Percentiles rank a stretch among this genome's conserved stretches.
These are phyloP conservation scores for Penicillium sp. DNA, from an alignment of 2,329 filamentous ascomycete species.

Conservation along the genomic window DNA sequence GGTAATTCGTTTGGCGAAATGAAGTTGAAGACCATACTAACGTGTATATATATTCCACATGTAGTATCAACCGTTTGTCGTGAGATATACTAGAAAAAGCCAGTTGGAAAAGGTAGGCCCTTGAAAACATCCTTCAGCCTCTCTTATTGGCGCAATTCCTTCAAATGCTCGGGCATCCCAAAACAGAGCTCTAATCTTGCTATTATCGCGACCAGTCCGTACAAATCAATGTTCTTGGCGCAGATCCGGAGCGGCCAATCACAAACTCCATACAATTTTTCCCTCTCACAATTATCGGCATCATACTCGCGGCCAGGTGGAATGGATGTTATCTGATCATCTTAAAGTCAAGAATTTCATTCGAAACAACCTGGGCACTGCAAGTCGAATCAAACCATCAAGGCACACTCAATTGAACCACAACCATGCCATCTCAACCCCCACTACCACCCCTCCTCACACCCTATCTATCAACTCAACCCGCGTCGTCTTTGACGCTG, in stretches of 20 bases:
- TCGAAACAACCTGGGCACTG: not conserved
- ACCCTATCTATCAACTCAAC: slow-evolving; percentile 34
- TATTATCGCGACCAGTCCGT: too few relatives aligned
- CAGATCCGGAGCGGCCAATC: slow-evolving; percentile 21
- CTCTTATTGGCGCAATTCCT: too few relatives aligned
- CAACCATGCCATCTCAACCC: slow-evolving; percentile 36
- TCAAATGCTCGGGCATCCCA: too few relatives aligned
- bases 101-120: too few relatives aligned
- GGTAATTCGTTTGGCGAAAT: too few relatives aligned
- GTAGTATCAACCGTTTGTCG: too few relatives aligned
- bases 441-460: slow-evolving; percentile 38
- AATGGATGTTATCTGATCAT: not conserved
- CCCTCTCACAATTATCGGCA: slow-evolving; percentile 16
- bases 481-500: slow-evolving; percentile 37
- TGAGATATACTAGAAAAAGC: too few relatives aligned
- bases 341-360: not conserved
- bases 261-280: slow-evolving; percentile 21
- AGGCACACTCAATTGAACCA: not conserved
- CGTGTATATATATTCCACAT: too few relatives aligned
- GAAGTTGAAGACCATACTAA: too few relatives aligned
- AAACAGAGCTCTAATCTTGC: too few relatives aligned
- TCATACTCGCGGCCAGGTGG: slow-evolving; percentile 5
- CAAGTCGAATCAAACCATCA: not conserved
- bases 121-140: too few relatives aligned
- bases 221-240: slow-evolving; percentile 27